These are phyloP conservation scores for Boechera divaricarpa DNA, from an alignment of 345 rosid species.

Conservation along the genomic window DNA sequence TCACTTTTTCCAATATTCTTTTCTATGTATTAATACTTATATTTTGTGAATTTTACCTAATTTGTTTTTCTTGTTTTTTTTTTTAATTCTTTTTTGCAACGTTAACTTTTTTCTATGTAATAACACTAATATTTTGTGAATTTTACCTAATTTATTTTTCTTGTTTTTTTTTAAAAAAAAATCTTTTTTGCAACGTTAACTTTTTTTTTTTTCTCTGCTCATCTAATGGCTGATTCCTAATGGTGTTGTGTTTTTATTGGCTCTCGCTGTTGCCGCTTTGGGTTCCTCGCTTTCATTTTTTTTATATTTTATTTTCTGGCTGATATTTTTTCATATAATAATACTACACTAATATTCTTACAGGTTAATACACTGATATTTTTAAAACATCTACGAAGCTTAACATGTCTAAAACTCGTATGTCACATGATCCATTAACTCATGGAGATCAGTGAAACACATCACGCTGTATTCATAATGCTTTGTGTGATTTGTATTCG, in stretches of 20 bases:
- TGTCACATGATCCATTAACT: constrained; percentile 15
- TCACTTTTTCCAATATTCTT: not conserved
- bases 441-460: constrained; percentile 11
- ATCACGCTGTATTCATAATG: constrained; percentile 9
- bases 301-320: constrained; percentile 1
- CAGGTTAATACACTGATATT: not conserved
- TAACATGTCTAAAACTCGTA: not conserved
- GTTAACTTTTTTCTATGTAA: not conserved
- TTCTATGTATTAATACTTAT: not conserved
- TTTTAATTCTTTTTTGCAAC: not conserved
- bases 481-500: not conserved
- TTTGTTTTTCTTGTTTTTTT: not conserved
- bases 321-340: not conserved
- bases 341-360: not conserved
- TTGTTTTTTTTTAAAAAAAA: not conserved
- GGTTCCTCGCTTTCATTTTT: constrained; percentile 32
- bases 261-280: constrained; percentile 26
- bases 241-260: constrained; percentile 19
- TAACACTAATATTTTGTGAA: not conserved
- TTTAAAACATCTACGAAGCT: not conserved
- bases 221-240: not conserved
- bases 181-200: constrained; percentile 37
- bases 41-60: not conserved
- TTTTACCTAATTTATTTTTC: not conserved
- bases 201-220: not conserved